Evolutionary conservation across 345 rosid genomes (phyloP), one percentile per base, ranked within the genome.

Genomic region (Cardamine resedifolia): DNA sequence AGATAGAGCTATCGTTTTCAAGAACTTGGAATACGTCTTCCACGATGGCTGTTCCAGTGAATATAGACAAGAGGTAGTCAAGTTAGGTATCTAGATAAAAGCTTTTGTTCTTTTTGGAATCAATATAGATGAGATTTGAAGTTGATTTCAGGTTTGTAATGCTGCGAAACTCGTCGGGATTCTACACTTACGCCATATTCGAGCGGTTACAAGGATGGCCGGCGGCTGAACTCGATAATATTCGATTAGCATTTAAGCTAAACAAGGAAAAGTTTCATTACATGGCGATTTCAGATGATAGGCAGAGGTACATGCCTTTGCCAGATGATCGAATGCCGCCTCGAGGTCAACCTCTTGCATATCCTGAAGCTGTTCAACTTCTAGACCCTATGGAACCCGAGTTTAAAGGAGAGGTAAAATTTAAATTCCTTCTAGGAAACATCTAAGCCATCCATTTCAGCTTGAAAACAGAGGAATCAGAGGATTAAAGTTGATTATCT

Each of bases 351-450:
- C 68, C 64, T 24, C 81, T 91, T 68, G 96, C 81, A 16, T 88
- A 85, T 59, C 99, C 89, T 1, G 99, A 95, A 76, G 99, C 99
- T 0, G 96, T 95, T 60, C 50, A 81, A 28, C 93, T 95, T 24
- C 77, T 91, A 4, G 72, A 88, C 72, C 97, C 97, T 15, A 21
- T 86, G 3, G 91, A 91, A 60, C 84, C 85, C 0, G 90, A 91
- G 61, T 80, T 90, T 38, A 82, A 72, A 79, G 97, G 97, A 73
- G 96, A 91, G 95, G 97, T 93, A 73, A 24, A 31, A 24, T 14
- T 50, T 63, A 11, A 8, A 3, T 27, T 68, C 4, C 21, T 36
- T n/a, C 58, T 56, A 23, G 18, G 8, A 30, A 73, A 11, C 38
- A 51, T 43, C 14, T 2, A 19, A 43, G 24, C 26, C 66, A 56